Base-by-base conservation (phyloP, 1,284 basidiomycete species). In the Lignosus rhinocerotis region DNA sequence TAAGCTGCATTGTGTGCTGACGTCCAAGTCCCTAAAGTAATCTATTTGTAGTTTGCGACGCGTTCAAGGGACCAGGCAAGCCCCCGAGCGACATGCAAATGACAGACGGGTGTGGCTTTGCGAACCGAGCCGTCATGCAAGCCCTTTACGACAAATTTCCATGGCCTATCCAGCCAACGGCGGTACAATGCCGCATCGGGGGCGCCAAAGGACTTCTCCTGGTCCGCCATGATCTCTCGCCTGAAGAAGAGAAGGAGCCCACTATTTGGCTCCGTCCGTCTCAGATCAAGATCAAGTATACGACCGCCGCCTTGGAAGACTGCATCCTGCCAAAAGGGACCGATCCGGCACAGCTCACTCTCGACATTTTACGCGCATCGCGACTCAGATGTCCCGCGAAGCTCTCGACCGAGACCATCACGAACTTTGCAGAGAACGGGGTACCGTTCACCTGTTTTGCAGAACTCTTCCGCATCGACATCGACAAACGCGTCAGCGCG, bases 351-450 rank as follows among this genome's bases (percentile, higher is more conserved):
- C 69, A 73, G 54, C 64, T 71, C n/a, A 76, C 70, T 0, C 57
- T 81, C 39, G 79, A 81, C 42, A 60, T 80, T 19, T 62, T 81
- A 8, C 72, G 77, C 6, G 62, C 70, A 6, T 72, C 76, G 1
- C 70, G 71, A 0, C 66, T 79, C 59, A 68, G 66, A 6, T 68
- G 63, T 2, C 74, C 76, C 4, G 69, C 74, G 0, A 67, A 71
- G 3, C 67, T 80, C 6, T 78, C 79, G 6, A 66, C 70, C 6
- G 78, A 81, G 60, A 74, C 75, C 17, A 76, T 80, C 51, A 73
- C 76, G 49, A 78, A 79, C 61, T 70, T 81, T n/a, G 72, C 75
- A 9, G 74, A 80, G 62, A 80, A 80, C 61, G 76, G 76, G 1
- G 79, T 81, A 1, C 68, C 72, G 0, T 49, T 58, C 10, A 16